These are phyloP conservation scores for Fusarium pininemorale DNA, from an alignment of 2,329 filamentous ascomycete species.

Conservation along the genomic window DNA sequence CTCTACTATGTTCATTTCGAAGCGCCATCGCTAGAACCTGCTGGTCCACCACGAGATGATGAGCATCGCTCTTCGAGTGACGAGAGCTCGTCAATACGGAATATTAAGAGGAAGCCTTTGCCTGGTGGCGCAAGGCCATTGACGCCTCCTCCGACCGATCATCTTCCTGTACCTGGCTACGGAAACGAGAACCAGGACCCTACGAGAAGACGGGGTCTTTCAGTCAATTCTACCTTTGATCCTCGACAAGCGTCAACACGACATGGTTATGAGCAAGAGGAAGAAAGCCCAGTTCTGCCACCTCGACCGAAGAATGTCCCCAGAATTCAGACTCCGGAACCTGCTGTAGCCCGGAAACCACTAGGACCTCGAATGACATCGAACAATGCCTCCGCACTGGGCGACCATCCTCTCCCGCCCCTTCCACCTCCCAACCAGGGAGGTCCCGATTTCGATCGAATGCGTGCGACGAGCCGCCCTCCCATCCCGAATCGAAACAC, in stretches of 20 bases:
- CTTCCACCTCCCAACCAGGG: slow-evolving; percentile 6
- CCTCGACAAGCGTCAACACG: slow-evolving; percentile 16
- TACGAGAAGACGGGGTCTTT: slow-evolving; percentile 26
- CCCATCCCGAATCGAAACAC: neutral
- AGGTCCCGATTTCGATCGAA: slow-evolving; percentile 20
- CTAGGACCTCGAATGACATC: slow-evolving; percentile 39
- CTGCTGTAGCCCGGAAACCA: slow-evolving; percentile 43
- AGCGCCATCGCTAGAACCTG: slow-evolving; percentile 62
- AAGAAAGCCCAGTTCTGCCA: slow-evolving; percentile 21
- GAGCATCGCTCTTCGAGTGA: slow-evolving; percentile 54
- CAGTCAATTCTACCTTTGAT: slow-evolving; percentile 35
- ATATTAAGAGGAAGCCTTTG: slow-evolving; percentile 64
- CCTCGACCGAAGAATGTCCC: slow-evolving; percentile 19
- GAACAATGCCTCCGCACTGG: neutral
- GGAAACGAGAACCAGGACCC: slow-evolving; percentile 19
- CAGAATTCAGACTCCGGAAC: slow-evolving; percentile 25
- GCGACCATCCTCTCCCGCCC: slow-evolving; percentile 20
- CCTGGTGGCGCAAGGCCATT: slow-evolving; percentile 47
- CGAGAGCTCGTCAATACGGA: slow-evolving; percentile 53
- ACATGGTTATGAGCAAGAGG: slow-evolving; percentile 7
- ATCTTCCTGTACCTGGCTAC: slow-evolving; percentile 28
- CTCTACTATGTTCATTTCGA: slow-evolving; percentile 89
- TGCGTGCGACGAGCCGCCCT: slow-evolving; percentile 5
- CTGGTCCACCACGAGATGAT: slow-evolving; percentile 42
- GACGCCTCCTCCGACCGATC: slow-evolving; percentile 37